phyloP scores from a whole-genome alignment of 805 yeast genomes.

The Clavispora carvajalis region DNA sequence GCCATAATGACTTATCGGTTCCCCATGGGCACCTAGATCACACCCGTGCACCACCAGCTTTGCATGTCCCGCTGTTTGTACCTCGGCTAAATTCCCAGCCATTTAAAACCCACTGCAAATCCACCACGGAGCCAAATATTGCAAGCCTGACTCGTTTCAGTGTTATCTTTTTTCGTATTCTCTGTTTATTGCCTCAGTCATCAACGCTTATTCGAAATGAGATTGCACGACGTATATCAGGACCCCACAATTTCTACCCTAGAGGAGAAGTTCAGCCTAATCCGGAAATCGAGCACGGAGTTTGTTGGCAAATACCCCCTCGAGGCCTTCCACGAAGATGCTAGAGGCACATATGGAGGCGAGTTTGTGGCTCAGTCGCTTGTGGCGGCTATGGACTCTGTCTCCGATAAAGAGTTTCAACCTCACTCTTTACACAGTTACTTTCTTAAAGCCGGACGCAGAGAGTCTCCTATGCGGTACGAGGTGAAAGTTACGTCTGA shows the following conservation, averaged over 20 bases:
- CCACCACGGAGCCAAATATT: not conserved
- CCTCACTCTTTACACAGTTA: constrained; percentile 26
- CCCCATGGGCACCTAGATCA: not conserved
- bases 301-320: constrained; percentile 22
- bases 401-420: constrained; percentile 17
- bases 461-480: constrained; percentile 19
- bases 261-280: constrained; percentile 18
- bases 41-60: not conserved
- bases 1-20: too few relatives aligned
- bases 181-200: too few relatives aligned
- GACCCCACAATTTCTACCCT: constrained; percentile 10
- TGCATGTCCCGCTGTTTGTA: not conserved
- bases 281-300: constrained; percentile 9
- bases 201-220: too few relatives aligned
- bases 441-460: constrained; percentile 23
- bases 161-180: too few relatives aligned
- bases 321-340: constrained; percentile 16
- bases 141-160: not conserved
- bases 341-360: constrained; percentile 27
- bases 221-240: constrained; percentile 8
- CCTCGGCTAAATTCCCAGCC: not conserved
- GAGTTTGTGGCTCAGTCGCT: constrained; percentile 23
- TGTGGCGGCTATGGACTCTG: constrained; percentile 24
- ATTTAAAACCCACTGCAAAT: not conserved
- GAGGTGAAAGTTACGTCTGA: constrained; percentile 19